Evolutionary conservation across 2,329 filamentous ascomycete species (phyloP).

Genomic region (Phaeophleospora eucalypticola): DNA sequence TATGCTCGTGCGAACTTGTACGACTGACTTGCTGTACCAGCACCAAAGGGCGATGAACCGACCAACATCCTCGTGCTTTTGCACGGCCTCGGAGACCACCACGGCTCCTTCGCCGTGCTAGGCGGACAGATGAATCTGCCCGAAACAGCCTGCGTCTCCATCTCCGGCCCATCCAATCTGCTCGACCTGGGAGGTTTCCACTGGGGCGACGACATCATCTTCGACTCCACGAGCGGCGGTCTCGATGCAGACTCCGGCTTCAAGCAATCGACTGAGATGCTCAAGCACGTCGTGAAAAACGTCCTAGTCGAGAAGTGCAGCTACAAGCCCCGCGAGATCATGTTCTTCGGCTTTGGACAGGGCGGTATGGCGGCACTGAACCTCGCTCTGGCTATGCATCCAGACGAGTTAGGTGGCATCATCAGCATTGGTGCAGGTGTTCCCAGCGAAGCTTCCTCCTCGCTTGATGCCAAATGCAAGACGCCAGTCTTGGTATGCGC

Average conservation of each 20-base stretch:
- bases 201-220: constrained; percentile 58
- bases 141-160: constrained; percentile 69
- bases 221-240: constrained; percentile 49
- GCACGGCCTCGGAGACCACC: constrained; percentile 77
- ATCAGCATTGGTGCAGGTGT: constrained; percentile 61
- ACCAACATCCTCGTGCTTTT: constrained; percentile 76
- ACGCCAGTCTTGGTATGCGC: constrained; percentile 63
- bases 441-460: constrained; percentile 45
- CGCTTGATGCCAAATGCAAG: constrained; percentile 49
- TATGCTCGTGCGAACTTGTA: too few relatives aligned
- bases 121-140: constrained; percentile 67
- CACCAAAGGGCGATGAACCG: constrained; percentile 52
- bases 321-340: constrained; percentile 47
- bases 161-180: constrained; percentile 66
- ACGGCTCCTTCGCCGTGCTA: constrained; percentile 64
- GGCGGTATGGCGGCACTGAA: constrained; percentile 54
- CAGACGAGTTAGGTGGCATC: constrained; percentile 51
- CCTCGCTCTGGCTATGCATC: constrained; percentile 27
- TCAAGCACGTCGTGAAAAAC: constrained; percentile 44
- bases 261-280: constrained; percentile 37
- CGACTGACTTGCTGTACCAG: too few relatives aligned
- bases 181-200: constrained; percentile 63
- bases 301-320: constrained; percentile 47
- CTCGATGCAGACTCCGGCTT: constrained; percentile 56
- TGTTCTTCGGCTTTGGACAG: constrained; percentile 55